phyloP scores from a whole-genome alignment of 768 basidiomycete species.

The Pleurotus giganteus region DNA sequence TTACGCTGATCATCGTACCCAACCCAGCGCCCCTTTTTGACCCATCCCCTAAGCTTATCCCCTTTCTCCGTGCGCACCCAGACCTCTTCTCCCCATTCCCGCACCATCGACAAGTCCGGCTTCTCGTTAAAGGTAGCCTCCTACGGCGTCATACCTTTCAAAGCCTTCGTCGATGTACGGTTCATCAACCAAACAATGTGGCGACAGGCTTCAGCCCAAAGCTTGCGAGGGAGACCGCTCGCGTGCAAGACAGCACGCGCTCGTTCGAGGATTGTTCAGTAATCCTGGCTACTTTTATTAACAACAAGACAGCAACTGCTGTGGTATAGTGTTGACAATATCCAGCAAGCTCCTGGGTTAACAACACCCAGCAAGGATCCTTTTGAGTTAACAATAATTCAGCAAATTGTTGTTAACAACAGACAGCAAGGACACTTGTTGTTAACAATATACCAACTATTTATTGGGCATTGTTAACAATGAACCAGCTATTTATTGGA shows the following conservation, averaged over 20 bases:
- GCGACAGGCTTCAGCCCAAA: constrained; percentile 31
- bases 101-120: constrained; percentile 20
- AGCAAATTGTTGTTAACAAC: too few species aligned
- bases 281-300: too few species aligned
- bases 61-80: constrained; percentile 20
- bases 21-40: constrained; percentile 33
- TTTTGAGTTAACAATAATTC: too few species aligned
- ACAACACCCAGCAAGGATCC: too few species aligned
- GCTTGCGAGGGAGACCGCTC: constrained; percentile 22
- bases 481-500: too few species aligned
- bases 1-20: constrained; percentile 32
- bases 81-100: constrained; percentile 21
- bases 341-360: too few species aligned
- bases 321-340: too few species aligned
- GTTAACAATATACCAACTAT: too few species aligned
- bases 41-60: too few species aligned
- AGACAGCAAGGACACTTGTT: too few species aligned
- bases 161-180: constrained; percentile 19
- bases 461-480: too few species aligned
- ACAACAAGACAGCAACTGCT: too few species aligned
- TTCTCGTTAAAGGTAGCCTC: constrained; percentile 18
- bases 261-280: constrained; percentile 28
- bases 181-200: constrained; percentile 27
- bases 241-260: constrained; percentile 30
- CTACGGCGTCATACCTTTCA: constrained; percentile 20